phyloP scores from a whole-genome alignment of 345 rosid species.

The Gynandropsis gynandra region DNA sequence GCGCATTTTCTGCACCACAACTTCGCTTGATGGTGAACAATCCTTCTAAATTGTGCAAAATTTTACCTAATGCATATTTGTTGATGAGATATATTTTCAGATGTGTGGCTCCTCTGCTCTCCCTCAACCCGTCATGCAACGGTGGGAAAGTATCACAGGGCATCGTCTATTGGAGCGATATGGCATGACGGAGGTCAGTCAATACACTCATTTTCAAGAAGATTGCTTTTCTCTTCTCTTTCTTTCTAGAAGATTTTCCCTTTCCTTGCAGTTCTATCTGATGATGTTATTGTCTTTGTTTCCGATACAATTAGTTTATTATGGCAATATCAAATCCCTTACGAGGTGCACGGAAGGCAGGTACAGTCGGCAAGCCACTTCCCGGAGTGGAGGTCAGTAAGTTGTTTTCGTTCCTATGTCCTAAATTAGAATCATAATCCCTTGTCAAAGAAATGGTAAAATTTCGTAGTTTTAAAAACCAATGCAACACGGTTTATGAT shows the following conservation, averaged over 20 bases:
- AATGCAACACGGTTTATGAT: background rate
- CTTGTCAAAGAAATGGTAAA: background rate
- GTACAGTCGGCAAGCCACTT: constrained; percentile 95
- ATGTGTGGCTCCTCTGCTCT: constrained; percentile 99
- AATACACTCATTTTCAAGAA: background rate
- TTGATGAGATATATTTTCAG: constrained; percentile 29
- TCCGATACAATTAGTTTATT: constrained; percentile 52
- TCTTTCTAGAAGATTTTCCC: background rate
- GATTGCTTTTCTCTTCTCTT: background rate
- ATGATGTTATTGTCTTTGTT: background rate
- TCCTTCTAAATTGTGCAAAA: background rate
- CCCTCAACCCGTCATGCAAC: constrained; percentile 87
- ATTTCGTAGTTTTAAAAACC: too few relatives aligned
- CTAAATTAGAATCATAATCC: background rate
- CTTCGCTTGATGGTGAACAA: constrained; percentile 79
- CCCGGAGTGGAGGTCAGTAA: constrained; percentile 83
- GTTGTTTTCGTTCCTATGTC: constrained; percentile 2
- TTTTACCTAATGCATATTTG: background rate
- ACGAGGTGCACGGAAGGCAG: constrained; percentile 67
- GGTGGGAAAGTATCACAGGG: constrained; percentile 92
- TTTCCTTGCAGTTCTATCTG: constrained; percentile 1
- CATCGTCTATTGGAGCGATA: constrained; percentile 94
- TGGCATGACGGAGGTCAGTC: constrained; percentile 92
- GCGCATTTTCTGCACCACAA: constrained; percentile 66
- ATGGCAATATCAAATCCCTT: constrained; percentile 95